Evolutionary conservation across 176 grass and related monocot species (phyloP), one percentile per base, ranked within the genome.

Genomic region (Tillandsia fasciculata): DNA sequence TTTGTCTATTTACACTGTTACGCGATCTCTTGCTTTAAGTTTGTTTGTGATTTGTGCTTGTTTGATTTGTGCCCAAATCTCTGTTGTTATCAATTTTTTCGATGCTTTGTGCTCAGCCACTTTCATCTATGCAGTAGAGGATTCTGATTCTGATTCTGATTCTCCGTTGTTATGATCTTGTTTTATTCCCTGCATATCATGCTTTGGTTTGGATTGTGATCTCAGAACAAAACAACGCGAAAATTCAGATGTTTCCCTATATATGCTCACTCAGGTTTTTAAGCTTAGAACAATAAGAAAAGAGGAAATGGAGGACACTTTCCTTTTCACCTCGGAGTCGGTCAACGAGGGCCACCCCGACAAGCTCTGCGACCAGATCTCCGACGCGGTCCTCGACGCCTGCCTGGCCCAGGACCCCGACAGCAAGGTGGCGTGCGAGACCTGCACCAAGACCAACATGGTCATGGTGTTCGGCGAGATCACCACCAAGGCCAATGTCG

Each of bases 371-470:
- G 86, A 88, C 78, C 86, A 88, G 86, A 82, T 88, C 17, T 88
- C 86, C 0, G 86, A 88, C 64, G 82, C 86, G 3, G 86, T 88
- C 9, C 82, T 88, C 0, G 86, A 88, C 15, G 86, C 86, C 0
- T 88, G 86, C 82, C 65, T 88, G 0, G 71, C 71, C 15, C 86
- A 88, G 81, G 86, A 88, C 64, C 63, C 86, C 27, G 86, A 88
- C 52, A 88, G 86, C 86, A 88, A 88, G 86, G 86, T 88, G 0
- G 86, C 86, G 42, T 95, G 91, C 68, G 91, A 95, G 84, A 87
- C 91, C 0, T 95, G 91, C 79, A 95, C 91, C 58, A 95, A 95
- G 91, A 95, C 91, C 28, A 95, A 95, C 81, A 95, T 95, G 90
- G 90, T 94, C 12, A 94, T 94, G 90, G 86, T 94, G 17, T 94